Percentiles rank a stretch among this genome's conserved stretches.
Conservation (phyloP, 2,329 filamentous ascomycete genomes). For the Aureobasidium sp. region DNA sequence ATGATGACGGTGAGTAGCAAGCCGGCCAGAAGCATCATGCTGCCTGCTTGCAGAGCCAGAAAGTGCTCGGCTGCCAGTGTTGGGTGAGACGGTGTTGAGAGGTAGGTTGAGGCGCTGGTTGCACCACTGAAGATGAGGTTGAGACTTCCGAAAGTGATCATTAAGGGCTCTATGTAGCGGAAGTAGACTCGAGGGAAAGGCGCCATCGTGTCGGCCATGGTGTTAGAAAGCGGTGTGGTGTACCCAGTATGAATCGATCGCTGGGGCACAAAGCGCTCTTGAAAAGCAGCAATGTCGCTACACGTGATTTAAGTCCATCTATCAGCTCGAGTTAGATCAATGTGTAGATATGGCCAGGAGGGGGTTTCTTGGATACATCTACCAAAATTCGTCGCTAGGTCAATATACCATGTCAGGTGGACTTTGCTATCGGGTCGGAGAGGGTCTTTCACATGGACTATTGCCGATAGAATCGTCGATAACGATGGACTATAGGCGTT, state of each 20-base stretch:
- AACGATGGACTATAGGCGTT: conserved; percentile 2
- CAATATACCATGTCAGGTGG: not conserved
- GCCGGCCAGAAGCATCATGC: not conserved
- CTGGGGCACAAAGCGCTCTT: not conserved
- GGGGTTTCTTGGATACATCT: too few relatives aligned
- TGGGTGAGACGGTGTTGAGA: not conserved
- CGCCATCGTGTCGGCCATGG: conserved; percentile 2
- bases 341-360: not conserved
- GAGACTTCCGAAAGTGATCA: conserved; percentile 5
- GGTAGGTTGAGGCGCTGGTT: not conserved
- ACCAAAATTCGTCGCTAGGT: not conserved
- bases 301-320: not conserved
- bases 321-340: not conserved
- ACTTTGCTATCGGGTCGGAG: not conserved
- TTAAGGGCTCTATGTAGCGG: conserved; percentile 1
- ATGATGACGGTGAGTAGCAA: not conserved
- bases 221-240: not conserved
- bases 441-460: not conserved
- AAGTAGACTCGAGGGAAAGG: conserved; percentile 1
- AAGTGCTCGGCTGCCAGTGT: not conserved
- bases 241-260: not conserved
- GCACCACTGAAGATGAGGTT: conserved; percentile 7
- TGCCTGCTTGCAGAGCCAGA: conserved; percentile 2
- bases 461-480: conserved; percentile 3
- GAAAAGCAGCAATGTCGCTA: not conserved